Evolutionary conservation across 495 filamentous ascomycete species (phyloP), one percentile per base, ranked within the genome.

Genomic region (Annulohypoxylon nitens): DNA sequence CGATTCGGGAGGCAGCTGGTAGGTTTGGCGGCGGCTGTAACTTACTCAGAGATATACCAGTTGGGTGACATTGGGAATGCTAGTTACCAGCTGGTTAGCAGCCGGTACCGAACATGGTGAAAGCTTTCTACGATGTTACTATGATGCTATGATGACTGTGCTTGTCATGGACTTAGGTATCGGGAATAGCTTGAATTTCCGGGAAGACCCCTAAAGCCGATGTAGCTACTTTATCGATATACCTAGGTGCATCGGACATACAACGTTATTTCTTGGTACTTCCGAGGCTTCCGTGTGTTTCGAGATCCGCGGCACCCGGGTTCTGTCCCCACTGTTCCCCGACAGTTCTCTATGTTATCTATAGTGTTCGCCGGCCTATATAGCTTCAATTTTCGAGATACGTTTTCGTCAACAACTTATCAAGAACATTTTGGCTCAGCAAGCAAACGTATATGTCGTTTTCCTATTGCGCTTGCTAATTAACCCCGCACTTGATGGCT

Each of bases 151-250:
- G 11, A 14, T 43, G 39, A 43, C 39, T 43, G 39, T 43, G 12
- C 11, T 43, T 14, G 14, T 43, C 39, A 5, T 43, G 12, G 30
- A 30, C 30, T 30, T 30, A 30, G 30, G 30, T 60, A 60, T 26
- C 57, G 57, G 57, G n/a, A 60, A 9, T 60, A 60, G 43, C 26
- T 9, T 14, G 6, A 33, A n/a, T 5, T n/a, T 14, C 50, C 50
- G 50, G 25, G 7, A 26, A 26, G 18, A 3, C 20, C 23, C 8
- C 11, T 23, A 26, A 51, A 51, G 6, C 16, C 43, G 43, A 47
- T 39, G 37, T 39, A 39, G 37, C 2, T 39, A 11, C 37, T 39
- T 39, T 12, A 10, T 39, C 12, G 43, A n/a, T 12, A 9, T 47
- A 7, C 18, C 0, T 18, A 47, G 41, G 43, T 47, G 12, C 18